A percentile compares a stretch with the other conserved stretches of the same genome.
phyloP scores from a whole-genome alignment of 192 early-diverging fungal genomes.

The Mortierella claussenii region DNA sequence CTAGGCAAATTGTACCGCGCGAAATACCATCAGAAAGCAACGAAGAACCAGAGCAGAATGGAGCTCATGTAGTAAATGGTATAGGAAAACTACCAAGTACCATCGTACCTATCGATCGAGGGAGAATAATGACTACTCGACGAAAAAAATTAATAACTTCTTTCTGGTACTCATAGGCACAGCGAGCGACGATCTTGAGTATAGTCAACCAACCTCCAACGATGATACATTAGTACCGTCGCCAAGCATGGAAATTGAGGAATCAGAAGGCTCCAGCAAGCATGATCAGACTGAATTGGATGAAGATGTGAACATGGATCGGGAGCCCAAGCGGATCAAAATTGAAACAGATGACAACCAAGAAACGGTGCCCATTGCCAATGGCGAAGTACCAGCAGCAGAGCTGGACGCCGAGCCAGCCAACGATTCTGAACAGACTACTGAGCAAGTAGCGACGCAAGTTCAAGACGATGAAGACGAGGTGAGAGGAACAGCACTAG shows the following conservation, averaged over 20 bases:
- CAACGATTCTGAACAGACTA: slow-evolving; percentile 28
- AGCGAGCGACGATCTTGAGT: neutral
- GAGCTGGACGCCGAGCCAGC: slow-evolving; percentile 12
- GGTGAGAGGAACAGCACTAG: no score
- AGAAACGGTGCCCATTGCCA: neutral
- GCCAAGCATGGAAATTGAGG: slow-evolving; percentile 1
- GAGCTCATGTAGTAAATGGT: slow-evolving; percentile 19
- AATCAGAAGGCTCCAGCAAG: slow-evolving; percentile 1
- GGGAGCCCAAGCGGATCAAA: slow-evolving; percentile 43
- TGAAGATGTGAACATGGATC: slow-evolving; percentile 3
- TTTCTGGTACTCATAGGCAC: neutral
- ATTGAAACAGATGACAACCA: slow-evolving; percentile 46
- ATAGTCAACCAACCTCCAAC: neutral
- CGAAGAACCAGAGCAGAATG: slow-evolving; percentile 6
- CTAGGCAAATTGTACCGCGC: slow-evolving; percentile 43
- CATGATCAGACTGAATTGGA: slow-evolving; percentile 19
- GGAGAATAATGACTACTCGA: neutral
- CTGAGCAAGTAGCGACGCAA: slow-evolving; percentile 35
- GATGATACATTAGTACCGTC: neutral
- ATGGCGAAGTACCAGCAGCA: slow-evolving; percentile 12
- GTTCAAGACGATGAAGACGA: slow-evolving; percentile 52
- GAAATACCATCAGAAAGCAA: neutral
- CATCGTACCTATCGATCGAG: no score
- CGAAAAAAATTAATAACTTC: neutral
- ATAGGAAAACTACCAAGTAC: neutral